Evolutionary conservation across 257 asterid genomes (phyloP).

Genomic region (Solanum phureja): DNA sequence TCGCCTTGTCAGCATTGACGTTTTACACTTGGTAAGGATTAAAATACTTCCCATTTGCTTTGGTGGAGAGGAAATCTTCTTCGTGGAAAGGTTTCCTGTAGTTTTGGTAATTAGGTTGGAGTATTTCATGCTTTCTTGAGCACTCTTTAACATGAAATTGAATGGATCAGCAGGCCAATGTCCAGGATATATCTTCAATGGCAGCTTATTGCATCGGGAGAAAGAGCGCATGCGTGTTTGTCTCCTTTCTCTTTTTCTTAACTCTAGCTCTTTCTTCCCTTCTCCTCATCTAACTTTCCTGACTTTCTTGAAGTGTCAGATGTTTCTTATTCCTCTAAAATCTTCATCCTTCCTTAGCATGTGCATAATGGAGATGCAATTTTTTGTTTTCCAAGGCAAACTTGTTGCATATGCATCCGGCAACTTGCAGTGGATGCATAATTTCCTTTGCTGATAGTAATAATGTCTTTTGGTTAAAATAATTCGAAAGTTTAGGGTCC

Average conservation of each 20-base stretch:
- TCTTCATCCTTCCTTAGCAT: neutral
- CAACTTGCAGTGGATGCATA: neutral
- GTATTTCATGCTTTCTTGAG: constrained; percentile 47
- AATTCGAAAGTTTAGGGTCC: neutral
- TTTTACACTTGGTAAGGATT: constrained; percentile 89
- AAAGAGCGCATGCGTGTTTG: constrained; percentile 99
- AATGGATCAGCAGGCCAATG: constrained; percentile 99
- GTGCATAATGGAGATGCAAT: neutral
- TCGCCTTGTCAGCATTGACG: constrained; percentile 97
- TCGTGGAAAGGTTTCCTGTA: neutral
- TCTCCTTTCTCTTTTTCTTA: constrained; percentile 93
- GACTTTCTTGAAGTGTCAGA: constrained; percentile 20
- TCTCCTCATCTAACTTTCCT: constrained; percentile 44
- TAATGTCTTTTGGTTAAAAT: neutral
- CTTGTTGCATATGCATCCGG: neutral
- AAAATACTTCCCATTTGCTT: neutral
- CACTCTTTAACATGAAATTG: constrained; percentile 76
- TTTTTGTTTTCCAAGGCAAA: neutral
- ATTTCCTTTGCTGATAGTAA: neutral
- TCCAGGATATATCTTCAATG: constrained; percentile 94
- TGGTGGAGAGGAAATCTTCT: neutral
- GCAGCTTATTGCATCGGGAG: constrained; percentile 99
- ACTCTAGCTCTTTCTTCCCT: constrained; percentile 85
- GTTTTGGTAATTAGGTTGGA: constrained; percentile 28
- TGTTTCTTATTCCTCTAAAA: constrained; percentile 2